Conservation (phyloP, 139 green algal genomes). For the Coelastrella sp. region DNA sequence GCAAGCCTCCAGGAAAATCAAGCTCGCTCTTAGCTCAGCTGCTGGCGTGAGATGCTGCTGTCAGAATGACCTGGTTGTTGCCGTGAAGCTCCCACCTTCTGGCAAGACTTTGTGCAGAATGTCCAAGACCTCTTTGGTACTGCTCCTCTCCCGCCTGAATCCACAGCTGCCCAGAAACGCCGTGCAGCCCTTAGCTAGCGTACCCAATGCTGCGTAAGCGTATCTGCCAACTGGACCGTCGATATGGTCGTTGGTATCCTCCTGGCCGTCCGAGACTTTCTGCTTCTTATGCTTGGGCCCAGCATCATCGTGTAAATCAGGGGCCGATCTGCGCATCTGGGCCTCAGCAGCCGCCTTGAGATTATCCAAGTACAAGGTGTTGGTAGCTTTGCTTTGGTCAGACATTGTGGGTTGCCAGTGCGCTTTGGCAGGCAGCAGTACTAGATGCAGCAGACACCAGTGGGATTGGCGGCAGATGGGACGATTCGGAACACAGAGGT, state of each 20-base stretch:
- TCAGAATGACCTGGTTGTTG: neutral
- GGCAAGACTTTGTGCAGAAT: slow-evolving; percentile 13
- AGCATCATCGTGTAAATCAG: neutral
- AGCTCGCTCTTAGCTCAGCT: too few relatives aligned
- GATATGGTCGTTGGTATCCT: neutral
- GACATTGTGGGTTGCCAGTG: neutral
- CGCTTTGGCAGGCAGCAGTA: neutral
- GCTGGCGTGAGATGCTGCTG: neutral
- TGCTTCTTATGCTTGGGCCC: neutral
- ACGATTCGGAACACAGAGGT: too few relatives aligned
- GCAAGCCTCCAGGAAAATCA: too few relatives aligned
- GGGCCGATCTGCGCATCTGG: slow-evolving; percentile 9
- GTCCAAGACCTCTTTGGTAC: neutral
- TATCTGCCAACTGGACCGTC: neutral
- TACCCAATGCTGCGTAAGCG: slow-evolving; percentile 14
- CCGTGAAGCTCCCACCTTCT: neutral
- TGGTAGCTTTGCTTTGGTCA: neutral
- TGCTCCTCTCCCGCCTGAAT: neutral
- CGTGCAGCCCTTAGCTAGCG: neutral
- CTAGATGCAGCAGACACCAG: too few relatives aligned
- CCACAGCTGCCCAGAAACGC: slow-evolving; percentile 22
- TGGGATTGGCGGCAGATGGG: too few relatives aligned
- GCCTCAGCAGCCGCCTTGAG: slow-evolving; percentile 24
- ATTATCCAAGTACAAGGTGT: neutral
- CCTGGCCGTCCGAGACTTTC: neutral